Conservation (phyloP, 2,329 filamentous ascomycete species). For the Phyllosticta citriasiana region DNA sequence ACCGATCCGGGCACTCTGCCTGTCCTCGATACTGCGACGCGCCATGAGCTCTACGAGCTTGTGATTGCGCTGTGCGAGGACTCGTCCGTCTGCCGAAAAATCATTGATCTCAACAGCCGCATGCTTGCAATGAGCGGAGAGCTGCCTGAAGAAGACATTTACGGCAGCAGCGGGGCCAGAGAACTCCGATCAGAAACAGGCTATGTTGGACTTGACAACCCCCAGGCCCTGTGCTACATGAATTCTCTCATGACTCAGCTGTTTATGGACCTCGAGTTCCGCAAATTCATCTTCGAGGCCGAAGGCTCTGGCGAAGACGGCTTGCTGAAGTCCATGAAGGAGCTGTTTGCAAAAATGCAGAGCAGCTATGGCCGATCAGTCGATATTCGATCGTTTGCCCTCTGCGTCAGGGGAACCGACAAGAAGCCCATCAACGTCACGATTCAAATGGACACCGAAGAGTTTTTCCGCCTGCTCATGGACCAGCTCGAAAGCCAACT, state of each 20-base stretch:
- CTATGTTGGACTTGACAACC: slow-evolving; percentile 81
- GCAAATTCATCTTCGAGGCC: slow-evolving; percentile 63
- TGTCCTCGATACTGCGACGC: slow-evolving; percentile 25
- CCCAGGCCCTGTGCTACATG: slow-evolving; percentile 94
- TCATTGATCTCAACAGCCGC: slow-evolving; percentile 20
- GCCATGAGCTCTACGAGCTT: slow-evolving; percentile 28
- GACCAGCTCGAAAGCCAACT: slow-evolving; percentile 85
- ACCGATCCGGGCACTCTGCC: slow-evolving; percentile 14
- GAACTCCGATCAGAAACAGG: slow-evolving; percentile 67
- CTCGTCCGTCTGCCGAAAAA: slow-evolving; percentile 14
- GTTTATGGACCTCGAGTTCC: slow-evolving; percentile 88
- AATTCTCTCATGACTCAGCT: slow-evolving; percentile 92
- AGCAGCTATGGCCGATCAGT: slow-evolving; percentile 64
- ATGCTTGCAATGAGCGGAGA: slow-evolving; percentile 14
- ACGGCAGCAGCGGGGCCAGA: slow-evolving; percentile 50
- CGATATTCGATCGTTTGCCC: slow-evolving; percentile 63
- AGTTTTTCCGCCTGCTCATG: slow-evolving; percentile 92
- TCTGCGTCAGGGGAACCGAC: slow-evolving; percentile 72
- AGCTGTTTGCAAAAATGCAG: slow-evolving; percentile 78
- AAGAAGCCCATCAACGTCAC: slow-evolving; percentile 74
- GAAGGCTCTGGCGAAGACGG: slow-evolving; percentile 43
- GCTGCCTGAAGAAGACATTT: slow-evolving; percentile 37
- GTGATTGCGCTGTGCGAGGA: slow-evolving; percentile 25
- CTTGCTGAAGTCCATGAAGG: slow-evolving; percentile 67
- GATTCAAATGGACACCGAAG: slow-evolving; percentile 95